Evolutionary conservation across 108 stramenopile species (phyloP), one percentile per base, ranked within the genome.

Genomic region (Pseudonitzschia multistriata): DNA sequence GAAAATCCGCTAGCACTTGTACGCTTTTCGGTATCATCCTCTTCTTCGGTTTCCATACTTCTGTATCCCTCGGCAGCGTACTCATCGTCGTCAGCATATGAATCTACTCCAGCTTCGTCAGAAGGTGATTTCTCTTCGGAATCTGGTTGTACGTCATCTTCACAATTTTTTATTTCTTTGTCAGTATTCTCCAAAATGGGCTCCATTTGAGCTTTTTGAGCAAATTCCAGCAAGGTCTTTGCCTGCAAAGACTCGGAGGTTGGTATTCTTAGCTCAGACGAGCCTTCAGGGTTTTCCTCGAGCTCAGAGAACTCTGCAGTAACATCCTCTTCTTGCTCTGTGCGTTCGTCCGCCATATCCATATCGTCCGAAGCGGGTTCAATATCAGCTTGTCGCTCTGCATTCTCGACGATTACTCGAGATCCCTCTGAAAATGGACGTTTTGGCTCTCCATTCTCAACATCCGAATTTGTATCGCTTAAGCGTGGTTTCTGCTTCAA

Each of bases 331-430:
- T 77, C 71, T 49, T 68, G 74, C 40, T 78, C 77, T n/a, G 77
- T 78, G 53, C 73, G 78, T 49, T 79, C 78, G 40, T 79, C 78
- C n/a, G 71, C 78, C 25, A 55, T 66, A 35, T 73, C 72, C 78
- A 79, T 79, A 37, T 79, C 78, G 64, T 73, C 77, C 17, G 77
- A 78, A 13, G 77, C 65, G 24, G 69, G 68, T 63, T 64, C 39
- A 24, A 59, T 13, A 47, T 15, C 35, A 42, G 52, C 35, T 62
- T 49, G 61, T 25, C 42, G 27, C 22, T 35, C 57, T 34, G 57
- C n/a, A 14, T 35, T 48, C 30, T 31, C 36, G 33, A 29, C 67
- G 21, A 35, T 10, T 13, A 24, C 30, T 10, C 27, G 33, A 40
- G 67, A 55, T 55, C 40, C 25, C 7, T 39, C 35, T 14, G 37